Evolutionary conservation across 441 rosid species (phyloP), one percentile per base, ranked within the genome.

Genomic region (Gossypium gossypioides): DNA sequence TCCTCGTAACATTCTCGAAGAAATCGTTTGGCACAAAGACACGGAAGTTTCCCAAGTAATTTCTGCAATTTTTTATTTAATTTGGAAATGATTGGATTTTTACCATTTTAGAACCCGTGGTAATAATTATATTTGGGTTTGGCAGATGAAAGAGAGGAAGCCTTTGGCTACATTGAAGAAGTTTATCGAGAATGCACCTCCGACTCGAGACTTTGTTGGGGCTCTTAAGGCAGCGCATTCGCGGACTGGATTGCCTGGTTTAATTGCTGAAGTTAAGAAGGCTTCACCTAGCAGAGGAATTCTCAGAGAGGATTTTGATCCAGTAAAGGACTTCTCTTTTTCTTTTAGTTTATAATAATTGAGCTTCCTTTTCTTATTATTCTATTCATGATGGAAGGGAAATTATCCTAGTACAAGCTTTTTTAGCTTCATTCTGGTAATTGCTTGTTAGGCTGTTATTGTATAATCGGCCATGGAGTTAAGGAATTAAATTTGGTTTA

Each of bases 261-360:
- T 95, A 87, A 92, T 92, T 71, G 99, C 99, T 71, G 99, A 95
- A 81, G 99, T 95, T 72, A 95, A 95, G 84, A 92, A 92, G 86
- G 99, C 98, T 75, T 95, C 99, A 75, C 99, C 98, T 6, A 95
- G 98, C 72, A 88, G 96, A 79, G 98, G 99, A 70, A 75, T 95
- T 68, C 78, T 95, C n/a, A 85, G 88, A 79, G 95, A 91, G 83
- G 75, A 91, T 77, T 95, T 92, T 81, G 91, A 92, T 77, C 98
- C 96, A 0, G 98, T 91, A 75, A 75, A 78, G 12, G 22, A 4
- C 27, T 15, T 9, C 34, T 21, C 24, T 19, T 6, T 68, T 52
- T 10, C 16, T 27, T 1, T 63, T 37, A 37, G 12, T 37, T 37
- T 37, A 37, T 37, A 37, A 37, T 37, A 37, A 37, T 7, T 8